Conservation (phyloP, 2,329 filamentous ascomycete species). For the Chrysosporium queenslandicum region DNA sequence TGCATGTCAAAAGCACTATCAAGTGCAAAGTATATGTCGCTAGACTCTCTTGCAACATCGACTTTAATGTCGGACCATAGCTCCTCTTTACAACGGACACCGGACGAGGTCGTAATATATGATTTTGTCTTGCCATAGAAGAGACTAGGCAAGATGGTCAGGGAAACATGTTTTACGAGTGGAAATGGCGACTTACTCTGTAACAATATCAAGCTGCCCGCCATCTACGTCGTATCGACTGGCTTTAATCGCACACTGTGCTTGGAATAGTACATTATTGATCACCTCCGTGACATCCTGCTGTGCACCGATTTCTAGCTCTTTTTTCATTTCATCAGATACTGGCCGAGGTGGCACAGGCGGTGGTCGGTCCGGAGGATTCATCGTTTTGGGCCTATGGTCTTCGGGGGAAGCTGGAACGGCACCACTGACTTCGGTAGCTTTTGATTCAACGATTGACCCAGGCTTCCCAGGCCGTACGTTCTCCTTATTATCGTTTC, state of each 20-base stretch:
- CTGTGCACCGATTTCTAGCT: slow-evolving; percentile 57
- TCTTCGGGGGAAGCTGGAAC: background rate
- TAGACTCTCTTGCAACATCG: slow-evolving; percentile 47
- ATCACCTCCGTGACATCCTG: slow-evolving; percentile 96
- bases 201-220: slow-evolving; percentile 72
- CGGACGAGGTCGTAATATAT: slow-evolving; percentile 38
- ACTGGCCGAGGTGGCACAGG: slow-evolving; percentile 49
- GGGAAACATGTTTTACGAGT: background rate
- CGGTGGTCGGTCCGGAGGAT: slow-evolving; percentile 42
- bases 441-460: background rate
- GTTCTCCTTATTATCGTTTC: slow-evolving; percentile 3
- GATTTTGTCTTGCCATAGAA: slow-evolving; percentile 43
- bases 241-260: slow-evolving; percentile 78
- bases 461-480: background rate
- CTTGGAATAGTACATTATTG: slow-evolving; percentile 77
- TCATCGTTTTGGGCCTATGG: slow-evolving; percentile 19
- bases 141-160: slow-evolving; percentile 26
- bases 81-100: slow-evolving; percentile 44
- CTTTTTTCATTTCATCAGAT: slow-evolving; percentile 35
- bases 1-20: slow-evolving; percentile 78
- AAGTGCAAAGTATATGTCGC: slow-evolving; percentile 71
- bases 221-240: slow-evolving; percentile 55
- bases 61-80: slow-evolving; percentile 54
- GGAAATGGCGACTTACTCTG: slow-evolving; percentile 40
- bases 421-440: background rate